A percentile compares a stretch with the other conserved stretches of the same genome.
Evolutionary conservation across 768 basidiomycete genomes (phyloP).

Genomic region (Serpula lacrymans): DNA sequence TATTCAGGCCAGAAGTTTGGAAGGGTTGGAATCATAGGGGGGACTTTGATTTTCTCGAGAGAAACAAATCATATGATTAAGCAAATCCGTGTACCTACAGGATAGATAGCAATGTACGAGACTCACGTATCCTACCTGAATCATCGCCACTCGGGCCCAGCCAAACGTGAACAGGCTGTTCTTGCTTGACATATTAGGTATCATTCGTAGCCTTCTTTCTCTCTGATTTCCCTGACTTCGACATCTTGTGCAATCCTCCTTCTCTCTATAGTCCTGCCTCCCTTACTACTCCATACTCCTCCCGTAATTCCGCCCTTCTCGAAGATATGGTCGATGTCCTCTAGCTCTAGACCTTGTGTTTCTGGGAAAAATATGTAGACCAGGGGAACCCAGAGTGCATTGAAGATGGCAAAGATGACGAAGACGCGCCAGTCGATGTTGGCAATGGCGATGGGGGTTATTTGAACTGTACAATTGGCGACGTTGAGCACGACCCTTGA

Average conservation of each 20-base stretch:
- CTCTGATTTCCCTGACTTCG: slow-evolving; percentile 10
- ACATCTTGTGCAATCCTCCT: slow-evolving; percentile 9
- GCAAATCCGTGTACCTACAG: too few species aligned
- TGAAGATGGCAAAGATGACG: slow-evolving; percentile 44
- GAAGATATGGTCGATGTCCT: slow-evolving; percentile 38
- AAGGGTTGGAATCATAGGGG: too few species aligned
- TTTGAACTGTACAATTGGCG: slow-evolving; percentile 26
- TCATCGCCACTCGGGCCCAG: too few species aligned
- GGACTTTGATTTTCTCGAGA: too few species aligned
- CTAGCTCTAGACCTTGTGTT: slow-evolving; percentile 37
- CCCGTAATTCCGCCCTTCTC: slow-evolving; percentile 41
- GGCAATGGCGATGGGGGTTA: slow-evolving; percentile 40
- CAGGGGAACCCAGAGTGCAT: slow-evolving; percentile 41
- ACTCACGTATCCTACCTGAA: too few species aligned
- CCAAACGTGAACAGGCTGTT: too few species aligned
- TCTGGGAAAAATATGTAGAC: slow-evolving; percentile 34
- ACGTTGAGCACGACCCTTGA: too few species aligned
- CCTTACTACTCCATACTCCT: slow-evolving; percentile 35
- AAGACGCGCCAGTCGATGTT: slow-evolving; percentile 42
- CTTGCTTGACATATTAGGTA: too few species aligned
- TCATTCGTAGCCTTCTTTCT: too few species aligned
- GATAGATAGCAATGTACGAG: too few species aligned
- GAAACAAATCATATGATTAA: too few species aligned
- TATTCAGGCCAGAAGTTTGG: too few species aligned
- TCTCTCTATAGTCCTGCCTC: slow-evolving; percentile 28